Conservation (phyloP, 1,139 yeast genomes). For the Scheffersomyces insectosa region DNA sequence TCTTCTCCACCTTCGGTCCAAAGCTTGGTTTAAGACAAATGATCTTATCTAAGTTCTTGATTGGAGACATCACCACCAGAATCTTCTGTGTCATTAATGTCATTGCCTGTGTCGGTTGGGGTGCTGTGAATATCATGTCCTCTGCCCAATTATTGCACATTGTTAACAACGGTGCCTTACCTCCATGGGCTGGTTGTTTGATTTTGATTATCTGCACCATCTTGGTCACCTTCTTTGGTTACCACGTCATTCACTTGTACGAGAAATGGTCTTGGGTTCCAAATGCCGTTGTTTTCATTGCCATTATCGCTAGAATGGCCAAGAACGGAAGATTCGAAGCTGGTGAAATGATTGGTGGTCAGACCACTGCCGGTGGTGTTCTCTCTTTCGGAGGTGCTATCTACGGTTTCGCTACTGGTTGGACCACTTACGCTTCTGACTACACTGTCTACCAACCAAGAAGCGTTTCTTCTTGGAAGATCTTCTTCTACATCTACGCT, state of each 20-base stretch:
- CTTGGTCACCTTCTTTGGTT: conserved; percentile 82
- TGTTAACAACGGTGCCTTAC: conserved; percentile 68
- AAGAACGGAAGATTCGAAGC: conserved; percentile 61
- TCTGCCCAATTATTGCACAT: conserved; percentile 83
- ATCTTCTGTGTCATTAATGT: conserved; percentile 76
- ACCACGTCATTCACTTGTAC: conserved; percentile 74
- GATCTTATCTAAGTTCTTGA: conserved; percentile 74
- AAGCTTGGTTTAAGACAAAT: conserved; percentile 86
- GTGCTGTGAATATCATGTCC: conserved; percentile 88
- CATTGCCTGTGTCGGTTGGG: conserved; percentile 94
- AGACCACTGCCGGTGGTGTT: conserved; percentile 70
- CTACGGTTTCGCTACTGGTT: conserved; percentile 91
- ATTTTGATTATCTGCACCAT: conserved; percentile 70
- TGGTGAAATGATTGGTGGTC: conserved; percentile 50
- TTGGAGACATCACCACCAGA: conserved; percentile 76
- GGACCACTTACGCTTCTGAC: conserved; percentile 93
- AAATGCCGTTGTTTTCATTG: conserved; percentile 66
- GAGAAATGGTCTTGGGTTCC: conserved; percentile 93
- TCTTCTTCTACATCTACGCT: conserved; percentile 61
- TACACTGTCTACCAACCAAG: conserved; percentile 83
- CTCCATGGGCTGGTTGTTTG: conserved; percentile 91
- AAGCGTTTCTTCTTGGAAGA: conserved; percentile 54
- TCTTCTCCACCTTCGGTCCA: conserved; percentile 81
- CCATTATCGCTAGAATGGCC: conserved; percentile 75
- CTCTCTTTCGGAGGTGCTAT: conserved; percentile 83